phyloP scores from a whole-genome alignment of 495 filamentous ascomycete species.

The Evernia prunastri region DNA sequence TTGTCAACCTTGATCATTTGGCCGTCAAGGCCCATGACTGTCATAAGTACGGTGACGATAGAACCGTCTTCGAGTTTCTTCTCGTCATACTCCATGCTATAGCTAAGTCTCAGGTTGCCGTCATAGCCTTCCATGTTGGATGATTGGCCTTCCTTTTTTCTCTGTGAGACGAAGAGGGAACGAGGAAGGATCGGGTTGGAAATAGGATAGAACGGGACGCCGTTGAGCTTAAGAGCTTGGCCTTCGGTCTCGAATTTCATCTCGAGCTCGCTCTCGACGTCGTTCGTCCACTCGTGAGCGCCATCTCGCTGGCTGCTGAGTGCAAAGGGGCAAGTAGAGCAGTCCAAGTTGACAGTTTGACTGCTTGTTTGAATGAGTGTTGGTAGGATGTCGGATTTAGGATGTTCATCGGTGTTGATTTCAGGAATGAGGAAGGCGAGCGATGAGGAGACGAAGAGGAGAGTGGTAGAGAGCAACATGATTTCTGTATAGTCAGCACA shows the following conservation, averaged over 20 bases:
- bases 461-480: constrained; percentile 41
- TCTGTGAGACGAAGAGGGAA: constrained; percentile 22
- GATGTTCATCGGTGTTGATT: constrained; percentile 18
- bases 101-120: constrained; percentile 26
- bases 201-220: constrained; percentile 45
- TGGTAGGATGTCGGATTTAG: constrained; percentile 27
- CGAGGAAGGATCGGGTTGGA: constrained; percentile 29
- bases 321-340: constrained; percentile 42
- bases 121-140: constrained; percentile 19
- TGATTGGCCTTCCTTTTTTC: constrained; percentile 20
- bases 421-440: constrained; percentile 43
- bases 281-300: constrained; percentile 23
- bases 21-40: constrained; percentile 42
- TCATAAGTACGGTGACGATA: constrained; percentile 22
- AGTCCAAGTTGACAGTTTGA: constrained; percentile 37
- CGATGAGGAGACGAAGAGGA: constrained; percentile 39
- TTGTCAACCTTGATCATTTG: constrained; percentile 47
- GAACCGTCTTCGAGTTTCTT: constrained; percentile 20
- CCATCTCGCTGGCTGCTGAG: constrained; percentile 31
- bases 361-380: constrained; percentile 31
- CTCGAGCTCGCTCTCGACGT: constrained; percentile 26
- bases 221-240: constrained; percentile 42
- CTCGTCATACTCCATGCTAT: constrained; percentile 25
- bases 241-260: constrained; percentile 41
- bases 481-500: constrained; percentile 12